Conservation (phyloP, 352 stramenopile genomes). For the Globisporangium cystogenes region DNA sequence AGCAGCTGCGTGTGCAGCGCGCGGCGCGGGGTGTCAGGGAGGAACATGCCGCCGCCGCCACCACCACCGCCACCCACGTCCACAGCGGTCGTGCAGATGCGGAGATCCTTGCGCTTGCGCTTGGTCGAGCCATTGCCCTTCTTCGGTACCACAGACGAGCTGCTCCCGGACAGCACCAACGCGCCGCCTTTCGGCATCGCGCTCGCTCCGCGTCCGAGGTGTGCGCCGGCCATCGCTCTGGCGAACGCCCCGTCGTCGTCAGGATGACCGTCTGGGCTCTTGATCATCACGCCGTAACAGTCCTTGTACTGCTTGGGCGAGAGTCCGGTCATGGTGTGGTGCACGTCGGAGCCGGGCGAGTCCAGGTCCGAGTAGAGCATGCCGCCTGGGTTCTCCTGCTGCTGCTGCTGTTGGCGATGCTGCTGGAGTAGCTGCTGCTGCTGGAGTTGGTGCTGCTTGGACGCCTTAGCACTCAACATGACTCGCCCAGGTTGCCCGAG, state of each 20-base stretch:
- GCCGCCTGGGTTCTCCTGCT: conserved; percentile 5
- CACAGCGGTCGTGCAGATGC: conserved; percentile 55
- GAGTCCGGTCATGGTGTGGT: conserved; percentile 36
- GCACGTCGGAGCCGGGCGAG: conserved; percentile 11
- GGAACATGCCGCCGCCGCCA: conserved; percentile 45
- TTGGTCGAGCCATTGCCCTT: conserved; percentile 49
- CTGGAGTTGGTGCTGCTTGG: conserved; percentile 17
- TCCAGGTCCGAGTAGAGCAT: conserved; percentile 3
- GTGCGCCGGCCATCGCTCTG: not conserved
- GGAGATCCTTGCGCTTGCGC: conserved; percentile 80
- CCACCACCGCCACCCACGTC: conserved; percentile 19
- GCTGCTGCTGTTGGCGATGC: conserved; percentile 4
- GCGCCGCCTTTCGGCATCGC: conserved; percentile 1
- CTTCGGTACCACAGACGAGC: conserved; percentile 20
- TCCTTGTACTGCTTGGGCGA: conserved; percentile 73
- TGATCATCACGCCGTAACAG: conserved; percentile 67
- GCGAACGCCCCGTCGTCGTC: conserved; percentile 3
- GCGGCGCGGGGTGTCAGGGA: conserved; percentile 68
- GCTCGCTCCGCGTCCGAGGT: conserved; percentile 1
- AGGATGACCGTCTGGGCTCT: conserved; percentile 35
- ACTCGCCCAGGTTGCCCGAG: conserved; percentile 24
- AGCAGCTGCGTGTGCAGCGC: conserved; percentile 77
- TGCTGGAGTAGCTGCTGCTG: conserved; percentile 4
- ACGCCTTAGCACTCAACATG: conserved; percentile 22
- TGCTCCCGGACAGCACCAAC: not conserved